phyloP scores from a whole-genome alignment of 2,329 filamentous ascomycete genomes.

The Magnaporthiopsis incrustans region DNA sequence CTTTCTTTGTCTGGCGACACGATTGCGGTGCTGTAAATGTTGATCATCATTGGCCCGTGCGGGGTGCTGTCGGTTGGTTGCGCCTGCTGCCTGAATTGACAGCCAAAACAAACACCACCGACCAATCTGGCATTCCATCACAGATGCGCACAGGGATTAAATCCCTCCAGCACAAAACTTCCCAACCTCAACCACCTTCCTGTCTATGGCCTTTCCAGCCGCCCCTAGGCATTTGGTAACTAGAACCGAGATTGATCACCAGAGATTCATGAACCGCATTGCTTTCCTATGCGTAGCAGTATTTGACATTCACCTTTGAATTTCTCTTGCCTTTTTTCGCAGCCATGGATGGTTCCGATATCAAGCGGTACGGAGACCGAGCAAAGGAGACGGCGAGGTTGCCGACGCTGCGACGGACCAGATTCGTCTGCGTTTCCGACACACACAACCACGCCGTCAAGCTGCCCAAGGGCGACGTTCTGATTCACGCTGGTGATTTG shows the following conservation, averaged over 20 bases:
- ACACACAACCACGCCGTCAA: slow-evolving; percentile 61
- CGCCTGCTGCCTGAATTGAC: not conserved
- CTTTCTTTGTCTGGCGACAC: not conserved
- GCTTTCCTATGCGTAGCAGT: no score
- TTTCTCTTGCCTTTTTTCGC: not conserved
- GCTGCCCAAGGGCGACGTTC: slow-evolving; percentile 62
- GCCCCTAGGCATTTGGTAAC: no score
- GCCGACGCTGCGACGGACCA: slow-evolving; percentile 38
- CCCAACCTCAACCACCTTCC: no score
- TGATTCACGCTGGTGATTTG: slow-evolving; percentile 70
- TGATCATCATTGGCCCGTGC: not conserved
- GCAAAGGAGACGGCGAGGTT: not conserved
- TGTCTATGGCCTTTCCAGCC: no score
- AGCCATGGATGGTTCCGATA: not conserved
- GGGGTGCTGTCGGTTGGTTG: not conserved
- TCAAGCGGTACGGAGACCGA: not conserved
- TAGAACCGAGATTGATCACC: no score
- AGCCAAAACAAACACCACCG: no score
- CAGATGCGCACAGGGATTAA: no score
- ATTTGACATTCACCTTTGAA: no score
- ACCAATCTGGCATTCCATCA: no score
- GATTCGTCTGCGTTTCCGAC: slow-evolving; percentile 70
- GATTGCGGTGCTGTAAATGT: not conserved
- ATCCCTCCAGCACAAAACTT: no score
- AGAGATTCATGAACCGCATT: no score